Evolutionary conservation across 1,139 yeast species (phyloP).

Genomic region (Yamadazyma mexicana): DNA sequence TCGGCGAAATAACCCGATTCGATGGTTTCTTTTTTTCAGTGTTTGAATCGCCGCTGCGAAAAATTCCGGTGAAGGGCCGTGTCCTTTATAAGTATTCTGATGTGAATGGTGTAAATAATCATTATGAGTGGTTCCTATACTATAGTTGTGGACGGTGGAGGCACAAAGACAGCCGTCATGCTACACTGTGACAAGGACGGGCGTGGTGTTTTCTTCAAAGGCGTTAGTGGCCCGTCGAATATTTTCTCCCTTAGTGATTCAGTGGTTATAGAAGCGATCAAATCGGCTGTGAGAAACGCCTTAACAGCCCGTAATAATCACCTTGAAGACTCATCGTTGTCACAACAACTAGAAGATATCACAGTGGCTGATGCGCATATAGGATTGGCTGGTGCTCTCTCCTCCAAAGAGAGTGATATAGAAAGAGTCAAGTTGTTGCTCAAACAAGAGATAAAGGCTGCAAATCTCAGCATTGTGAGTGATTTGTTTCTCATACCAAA

Average conservation of each 20-base stretch:
- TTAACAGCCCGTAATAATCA: conserved; percentile 1
- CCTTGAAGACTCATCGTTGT: too few relatives aligned
- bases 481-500: conserved; percentile 8
- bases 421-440: neutral
- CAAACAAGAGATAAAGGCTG: neutral
- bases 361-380: neutral
- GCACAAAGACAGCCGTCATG: conserved; percentile 8
- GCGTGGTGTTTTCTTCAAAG: conserved; percentile 1
- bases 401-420: conserved; percentile 3
- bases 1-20: neutral
- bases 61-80: too few relatives aligned
- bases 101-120: neutral
- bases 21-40: neutral
- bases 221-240: conserved; percentile 6
- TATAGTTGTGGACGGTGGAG: conserved; percentile 11
- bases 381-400: conserved; percentile 9
- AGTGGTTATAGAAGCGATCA: conserved; percentile 4
- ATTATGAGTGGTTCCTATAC: neutral
- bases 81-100: too few relatives aligned
- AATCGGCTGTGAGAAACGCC: conserved; percentile 5
- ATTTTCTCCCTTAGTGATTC: conserved; percentile 1
- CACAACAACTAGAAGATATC: neutral
- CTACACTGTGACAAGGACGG: neutral
- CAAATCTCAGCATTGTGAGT: conserved; percentile 5
- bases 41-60: too few relatives aligned